phyloP scores from a whole-genome alignment of 331 rosid species.

The Erythrophleum ivorense region DNA sequence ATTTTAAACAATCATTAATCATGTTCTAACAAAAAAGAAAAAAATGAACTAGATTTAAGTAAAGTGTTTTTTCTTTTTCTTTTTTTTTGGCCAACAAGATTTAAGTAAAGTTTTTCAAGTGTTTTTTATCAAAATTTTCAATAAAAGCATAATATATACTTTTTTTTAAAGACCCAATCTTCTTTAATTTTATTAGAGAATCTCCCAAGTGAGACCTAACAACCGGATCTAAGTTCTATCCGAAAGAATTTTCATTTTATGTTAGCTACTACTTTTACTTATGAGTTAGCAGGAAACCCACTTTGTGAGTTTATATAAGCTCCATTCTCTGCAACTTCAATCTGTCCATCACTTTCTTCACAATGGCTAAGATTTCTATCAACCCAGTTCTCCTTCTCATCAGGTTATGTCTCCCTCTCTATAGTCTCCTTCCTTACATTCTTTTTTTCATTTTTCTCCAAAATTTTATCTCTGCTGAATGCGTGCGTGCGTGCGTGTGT shows the following conservation, averaged over 20 bases:
- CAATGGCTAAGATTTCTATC: conserved; percentile 50
- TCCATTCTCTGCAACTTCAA: conserved; percentile 20
- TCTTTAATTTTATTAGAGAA: neutral
- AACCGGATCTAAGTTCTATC: neutral
- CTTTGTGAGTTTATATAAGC: conserved; percentile 13
- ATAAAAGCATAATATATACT: no score
- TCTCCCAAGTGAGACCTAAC: neutral
- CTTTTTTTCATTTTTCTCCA: no score
- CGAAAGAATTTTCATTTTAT: neutral
- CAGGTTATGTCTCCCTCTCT: conserved; percentile 44
- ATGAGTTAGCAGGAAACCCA: neutral
- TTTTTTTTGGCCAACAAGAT: no score
- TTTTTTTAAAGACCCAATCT: no score
- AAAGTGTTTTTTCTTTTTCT: no score
- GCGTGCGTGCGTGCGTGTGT: no score
- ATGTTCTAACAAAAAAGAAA: no score
- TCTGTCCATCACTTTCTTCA: neutral
- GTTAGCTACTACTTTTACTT: neutral
- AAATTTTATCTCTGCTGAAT: neutral
- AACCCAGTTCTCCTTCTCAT: conserved; percentile 41
- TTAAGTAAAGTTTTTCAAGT: no score
- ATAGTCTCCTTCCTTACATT: no score
- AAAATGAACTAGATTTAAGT: no score
- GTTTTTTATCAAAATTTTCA: no score
- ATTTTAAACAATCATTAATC: no score